Evolutionary conservation across 164 flowering plant genomes (phyloP), one percentile per base, ranked within the genome.

Genomic region (Cinnamomum micranthum): DNA sequence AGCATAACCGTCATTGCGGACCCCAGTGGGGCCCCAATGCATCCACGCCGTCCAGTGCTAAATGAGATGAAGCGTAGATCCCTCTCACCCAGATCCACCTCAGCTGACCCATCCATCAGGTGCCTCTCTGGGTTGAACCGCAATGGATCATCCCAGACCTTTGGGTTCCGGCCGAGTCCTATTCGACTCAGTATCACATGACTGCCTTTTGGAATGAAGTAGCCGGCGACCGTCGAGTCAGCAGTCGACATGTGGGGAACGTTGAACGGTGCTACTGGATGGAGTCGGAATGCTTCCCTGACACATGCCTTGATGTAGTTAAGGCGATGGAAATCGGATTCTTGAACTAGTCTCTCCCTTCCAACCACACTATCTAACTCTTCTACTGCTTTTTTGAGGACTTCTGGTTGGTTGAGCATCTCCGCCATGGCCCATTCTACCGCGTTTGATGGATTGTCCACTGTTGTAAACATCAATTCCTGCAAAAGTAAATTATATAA

Each of bases 51-150:
- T 6, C 90, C 88, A 0, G 84, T 78, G 69, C 82, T 80, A 58
- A 87, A 87, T 0, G 84, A 76, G 23, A 85, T 78, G 70, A 87
- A 79, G 14, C 80, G 74, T 1, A 85, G 68, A 2, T 85, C 82
- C 0, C 68, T 75, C 62, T 87, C 87, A 1, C n/a, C 33, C 0
- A 85, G 73, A 0, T 75, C 77, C 6, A 82, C 80, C 12, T 70
- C 67, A 7, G 19, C 73, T 1, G 11, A 27, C 9, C 22, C 79
- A 6, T 63, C 69, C 11, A 67, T 75, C 12, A 85, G 69, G 73
- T 85, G 87, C 4, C 89, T 83, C 60, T 86, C 86, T 0, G 90
- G 91, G 7, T 82, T 80, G 82, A 80, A 88, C 74, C 47, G 74
- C 4, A 80, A 76, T 1, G 84, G 84, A 14, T 82, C 80, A n/a